Percentiles rank a stretch among this genome's conserved stretches.
Conservation (phyloP, 495 filamentous ascomycete genomes). For the Neurospora sp. region DNA sequence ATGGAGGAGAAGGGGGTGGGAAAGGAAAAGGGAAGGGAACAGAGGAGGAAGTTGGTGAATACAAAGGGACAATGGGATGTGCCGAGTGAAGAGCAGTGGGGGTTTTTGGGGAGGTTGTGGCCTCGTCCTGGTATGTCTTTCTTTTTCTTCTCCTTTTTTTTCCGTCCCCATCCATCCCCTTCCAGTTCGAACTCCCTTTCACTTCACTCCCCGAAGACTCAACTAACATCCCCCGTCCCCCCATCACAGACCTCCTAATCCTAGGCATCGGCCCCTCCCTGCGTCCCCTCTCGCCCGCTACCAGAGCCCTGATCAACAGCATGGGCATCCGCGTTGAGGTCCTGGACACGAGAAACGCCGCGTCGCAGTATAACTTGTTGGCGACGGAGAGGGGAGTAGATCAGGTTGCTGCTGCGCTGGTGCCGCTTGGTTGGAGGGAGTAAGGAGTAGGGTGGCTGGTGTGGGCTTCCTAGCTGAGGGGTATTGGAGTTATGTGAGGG, state of each 20-base stretch:
- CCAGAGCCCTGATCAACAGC: slow-evolving; percentile 57
- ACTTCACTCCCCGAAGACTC: too few species aligned
- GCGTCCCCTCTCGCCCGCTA: slow-evolving; percentile 63
- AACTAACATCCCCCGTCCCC: neutral
- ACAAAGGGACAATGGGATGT: slow-evolving; percentile 74
- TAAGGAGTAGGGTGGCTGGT: too few species aligned
- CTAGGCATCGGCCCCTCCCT: slow-evolving; percentile 72
- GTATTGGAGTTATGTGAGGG: too few species aligned
- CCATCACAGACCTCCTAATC: slow-evolving; percentile 66
- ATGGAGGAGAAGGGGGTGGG: neutral
- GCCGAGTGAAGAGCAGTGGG: slow-evolving; percentile 52
- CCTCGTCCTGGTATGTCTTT: slow-evolving; percentile 72
- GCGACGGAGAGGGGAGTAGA: slow-evolving; percentile 72
- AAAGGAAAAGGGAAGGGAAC: neutral
- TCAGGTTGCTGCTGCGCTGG: slow-evolving; percentile 77
- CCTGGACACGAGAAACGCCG: slow-evolving; percentile 87
- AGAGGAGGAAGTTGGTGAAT: slow-evolving; percentile 48
- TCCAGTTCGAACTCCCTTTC: too few species aligned
- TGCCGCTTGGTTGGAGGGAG: slow-evolving; percentile 77
- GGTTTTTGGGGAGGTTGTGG: slow-evolving; percentile 68
- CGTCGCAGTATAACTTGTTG: slow-evolving; percentile 79
- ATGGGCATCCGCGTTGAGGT: slow-evolving; percentile 83
- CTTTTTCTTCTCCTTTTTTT: slow-evolving; percentile 1
- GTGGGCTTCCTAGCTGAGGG: too few species aligned
- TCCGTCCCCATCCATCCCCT: too few species aligned